A percentile compares a stretch with the other conserved stretches of the same genome.
Conservation (phyloP, 225 moss, liverwort and hornwort genomes). For the Pseudisothecium myosuroides region DNA sequence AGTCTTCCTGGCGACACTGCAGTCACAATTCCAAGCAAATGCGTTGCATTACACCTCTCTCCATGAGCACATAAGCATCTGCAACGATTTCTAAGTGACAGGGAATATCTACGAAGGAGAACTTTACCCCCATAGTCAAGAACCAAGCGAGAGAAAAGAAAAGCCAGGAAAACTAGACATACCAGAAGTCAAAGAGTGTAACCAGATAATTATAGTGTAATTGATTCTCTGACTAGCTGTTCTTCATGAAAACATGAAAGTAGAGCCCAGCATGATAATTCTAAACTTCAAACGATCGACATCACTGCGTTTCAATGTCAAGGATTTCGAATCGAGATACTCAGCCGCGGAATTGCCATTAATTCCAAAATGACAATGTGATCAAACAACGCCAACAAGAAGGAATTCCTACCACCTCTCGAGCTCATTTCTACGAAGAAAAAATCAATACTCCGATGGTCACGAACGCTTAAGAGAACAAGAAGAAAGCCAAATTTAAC, state of each 20-base stretch:
- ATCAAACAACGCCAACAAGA: not conserved
- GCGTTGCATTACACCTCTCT: not conserved
- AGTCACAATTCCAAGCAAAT: not conserved
- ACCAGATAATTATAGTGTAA: not conserved
- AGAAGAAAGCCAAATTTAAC: not conserved
- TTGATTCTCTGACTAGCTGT: not conserved
- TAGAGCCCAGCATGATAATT: not conserved
- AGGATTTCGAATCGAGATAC: not conserved
- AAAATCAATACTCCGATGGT: not conserved
- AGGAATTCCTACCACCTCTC: not conserved
- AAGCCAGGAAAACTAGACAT: not conserved
- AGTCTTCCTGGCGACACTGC: conserved; percentile 9
- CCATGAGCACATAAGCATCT: not conserved
- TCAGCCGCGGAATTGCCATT: not conserved
- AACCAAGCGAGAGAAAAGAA: not conserved
- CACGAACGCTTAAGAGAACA: not conserved
- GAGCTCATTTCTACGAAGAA: not conserved
- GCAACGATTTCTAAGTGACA: not conserved
- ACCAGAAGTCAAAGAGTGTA: not conserved
- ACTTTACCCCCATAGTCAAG: not conserved
- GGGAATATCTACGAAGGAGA: not conserved
- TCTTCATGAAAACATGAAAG: not conserved
- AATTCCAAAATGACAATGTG: not conserved
- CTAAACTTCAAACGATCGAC: not conserved
- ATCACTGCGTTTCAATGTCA: not conserved